Base-by-base conservation (phyloP, 257 asterid genomes). In the Forsythia suspensa region DNA sequence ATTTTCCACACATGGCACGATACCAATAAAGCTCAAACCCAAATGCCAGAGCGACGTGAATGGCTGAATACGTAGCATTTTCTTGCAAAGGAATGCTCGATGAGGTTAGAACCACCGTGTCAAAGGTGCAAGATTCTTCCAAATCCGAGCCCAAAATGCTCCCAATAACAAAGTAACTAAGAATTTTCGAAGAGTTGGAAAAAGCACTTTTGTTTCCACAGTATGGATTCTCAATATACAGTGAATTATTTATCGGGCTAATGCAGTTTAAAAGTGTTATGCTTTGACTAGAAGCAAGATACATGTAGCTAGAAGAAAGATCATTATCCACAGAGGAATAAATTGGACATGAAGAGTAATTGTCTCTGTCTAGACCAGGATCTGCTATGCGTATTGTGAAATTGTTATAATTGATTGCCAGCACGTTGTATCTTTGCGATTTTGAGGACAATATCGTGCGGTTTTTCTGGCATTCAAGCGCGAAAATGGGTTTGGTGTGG, bases 391-490 rank as follows among this genome's bases (percentile, higher is more conserved):
- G 85, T 1, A 89, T 83, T 6, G 94, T 67, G 86, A 57, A 92
- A 79, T 83, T 84, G n/a, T 15, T 44, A 70, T 90, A 90, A 44
- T 65, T 76, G 81, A 92, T 89, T n/a, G 84, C 71, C 59, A 80
- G 82, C 3, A 92, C 91, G 34, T 61, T 24, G 91, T 78, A 92
- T 21, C 24, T 67, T 65, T 82, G 80, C 1, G 87, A 65, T 0
- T 63, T n/a, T 5, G 81, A 73, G 69, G 52, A 74, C 11, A 87
- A 38, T 4, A 76, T 37, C 37, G 91, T 63, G 21, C 37, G 90
- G 34, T 90, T 84, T 79, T 85, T 61, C 70, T 29, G 77, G 84
- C 97, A 92, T 5, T 87, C 91, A 29, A 92, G 92, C 12, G 73
- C 67, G 73, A 74, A 92, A 13, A 72, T 21, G 11, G 81, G 43